Evolutionary conservation across 345 rosid species (phyloP).

Genomic region (Microthlaspi erraticum): DNA sequence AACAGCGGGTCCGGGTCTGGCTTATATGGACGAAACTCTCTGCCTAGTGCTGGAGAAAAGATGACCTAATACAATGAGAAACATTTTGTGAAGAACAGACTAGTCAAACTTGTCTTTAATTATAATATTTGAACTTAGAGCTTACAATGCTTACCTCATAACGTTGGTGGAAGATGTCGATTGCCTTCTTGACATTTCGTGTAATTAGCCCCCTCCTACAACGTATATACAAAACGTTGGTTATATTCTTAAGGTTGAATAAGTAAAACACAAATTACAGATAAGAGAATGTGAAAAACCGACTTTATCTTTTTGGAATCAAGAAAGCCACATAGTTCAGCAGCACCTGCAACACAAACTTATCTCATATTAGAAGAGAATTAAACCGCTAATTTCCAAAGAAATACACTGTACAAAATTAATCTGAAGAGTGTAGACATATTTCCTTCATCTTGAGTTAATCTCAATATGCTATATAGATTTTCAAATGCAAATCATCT

Average conservation of each 20-base stretch:
- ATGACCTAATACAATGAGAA: slow-evolving; percentile 53
- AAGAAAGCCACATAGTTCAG: slow-evolving; percentile 80
- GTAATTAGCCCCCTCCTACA: slow-evolving; percentile 88
- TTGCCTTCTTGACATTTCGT: slow-evolving; percentile 81
- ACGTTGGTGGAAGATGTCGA: slow-evolving; percentile 81
- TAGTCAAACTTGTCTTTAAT: background rate
- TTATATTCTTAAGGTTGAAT: background rate
- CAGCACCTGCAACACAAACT: slow-evolving; percentile 63
- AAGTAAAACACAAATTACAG: background rate
- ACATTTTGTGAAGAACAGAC: background rate
- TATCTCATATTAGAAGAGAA: slow-evolving; percentile 15
- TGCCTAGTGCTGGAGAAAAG: slow-evolving; percentile 90
- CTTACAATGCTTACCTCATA: slow-evolving; percentile 63
- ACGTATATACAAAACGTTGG: background rate
- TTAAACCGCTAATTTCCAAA: background rate
- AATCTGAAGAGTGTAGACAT: background rate
- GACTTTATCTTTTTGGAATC: slow-evolving; percentile 87
- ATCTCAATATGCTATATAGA: background rate
- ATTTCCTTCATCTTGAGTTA: background rate
- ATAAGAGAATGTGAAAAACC: slow-evolving; percentile 32
- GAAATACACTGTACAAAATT: slow-evolving; percentile 26
- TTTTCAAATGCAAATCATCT: slow-evolving; percentile 2
- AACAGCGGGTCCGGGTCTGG: slow-evolving; percentile 93
- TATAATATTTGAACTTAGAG: background rate
- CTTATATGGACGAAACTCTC: slow-evolving; percentile 93